Evolutionary conservation across 495 filamentous ascomycete species (phyloP).

Genomic region (Podospora appendiculata): DNA sequence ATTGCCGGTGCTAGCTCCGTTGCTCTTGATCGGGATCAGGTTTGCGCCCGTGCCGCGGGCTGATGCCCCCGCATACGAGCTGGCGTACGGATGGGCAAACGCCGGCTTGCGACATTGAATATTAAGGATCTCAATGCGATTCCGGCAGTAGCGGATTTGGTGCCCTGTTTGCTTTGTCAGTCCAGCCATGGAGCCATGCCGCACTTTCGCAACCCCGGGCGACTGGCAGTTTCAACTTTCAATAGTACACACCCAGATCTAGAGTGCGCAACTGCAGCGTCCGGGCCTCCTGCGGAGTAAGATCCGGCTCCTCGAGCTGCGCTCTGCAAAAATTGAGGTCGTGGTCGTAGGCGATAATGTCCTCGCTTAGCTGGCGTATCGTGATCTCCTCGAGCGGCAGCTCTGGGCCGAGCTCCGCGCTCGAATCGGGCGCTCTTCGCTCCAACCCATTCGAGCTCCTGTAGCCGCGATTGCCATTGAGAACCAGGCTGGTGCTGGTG

Average conservation of each 20-base stretch:
- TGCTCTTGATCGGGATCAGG: background rate
- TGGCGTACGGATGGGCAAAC: background rate
- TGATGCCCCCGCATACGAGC: background rate
- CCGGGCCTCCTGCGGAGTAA: slow-evolving; percentile 35
- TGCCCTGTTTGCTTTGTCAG: slow-evolving; percentile 9
- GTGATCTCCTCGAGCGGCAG: slow-evolving; percentile 27
- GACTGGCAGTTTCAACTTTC: no score
- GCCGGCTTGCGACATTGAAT: slow-evolving; percentile 7
- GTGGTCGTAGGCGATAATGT: slow-evolving; percentile 32
- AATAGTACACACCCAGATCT: slow-evolving; percentile 15
- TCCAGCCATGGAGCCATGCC: no score
- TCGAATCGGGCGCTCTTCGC: background rate
- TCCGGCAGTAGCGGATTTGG: slow-evolving; percentile 33
- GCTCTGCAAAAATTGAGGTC: slow-evolving; percentile 31
- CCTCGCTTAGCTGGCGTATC: slow-evolving; percentile 33
- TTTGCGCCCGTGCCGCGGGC: background rate
- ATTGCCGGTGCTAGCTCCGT: background rate
- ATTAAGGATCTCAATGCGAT: slow-evolving; percentile 28
- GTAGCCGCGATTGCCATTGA: background rate
- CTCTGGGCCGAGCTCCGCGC: slow-evolving; percentile 3
- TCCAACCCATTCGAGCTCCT: no score
- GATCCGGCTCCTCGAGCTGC: slow-evolving; percentile 21
- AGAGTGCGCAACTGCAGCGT: slow-evolving; percentile 31
- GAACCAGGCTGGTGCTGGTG: background rate
- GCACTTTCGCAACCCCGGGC: no score